phyloP scores from a whole-genome alignment of 148 eudicot genomes.

The Vaccinium myrtillus region DNA sequence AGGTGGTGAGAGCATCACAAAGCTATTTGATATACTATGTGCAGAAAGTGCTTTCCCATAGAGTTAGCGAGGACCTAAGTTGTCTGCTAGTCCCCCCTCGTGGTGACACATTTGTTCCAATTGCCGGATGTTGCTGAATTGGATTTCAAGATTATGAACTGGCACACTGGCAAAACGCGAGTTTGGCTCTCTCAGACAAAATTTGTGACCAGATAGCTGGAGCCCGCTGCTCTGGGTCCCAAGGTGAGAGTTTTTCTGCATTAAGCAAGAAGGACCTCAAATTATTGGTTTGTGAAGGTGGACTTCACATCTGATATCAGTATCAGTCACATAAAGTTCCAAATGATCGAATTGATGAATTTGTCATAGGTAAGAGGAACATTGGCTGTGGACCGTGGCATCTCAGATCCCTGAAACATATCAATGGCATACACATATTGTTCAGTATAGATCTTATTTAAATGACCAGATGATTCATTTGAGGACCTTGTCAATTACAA shows the following conservation, averaged over 20 bases:
- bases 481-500: background rate
- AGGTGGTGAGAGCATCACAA: constrained; percentile 60
- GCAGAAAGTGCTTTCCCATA: constrained; percentile 45
- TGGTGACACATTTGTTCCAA: constrained; percentile 53
- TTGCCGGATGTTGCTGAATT: constrained; percentile 52
- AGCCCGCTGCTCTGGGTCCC: background rate
- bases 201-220: background rate
- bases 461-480: constrained; percentile 3
- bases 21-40: constrained; percentile 61
- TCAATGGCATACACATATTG: background rate
- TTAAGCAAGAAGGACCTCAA: constrained; percentile 1
- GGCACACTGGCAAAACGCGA: background rate
- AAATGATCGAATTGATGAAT: background rate
- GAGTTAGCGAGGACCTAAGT: constrained; percentile 48
- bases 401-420: background rate
- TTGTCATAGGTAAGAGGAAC: background rate
- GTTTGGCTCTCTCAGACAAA: background rate
- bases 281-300: background rate
- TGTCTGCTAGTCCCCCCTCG: constrained; percentile 41
- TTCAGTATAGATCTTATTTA: background rate
- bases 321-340: background rate
- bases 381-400: background rate
- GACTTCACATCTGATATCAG: background rate
- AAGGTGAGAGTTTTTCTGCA: background rate
- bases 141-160: background rate